Conservation (phyloP, 176 grass and related monocot genomes). For the Cenchrus fungigraminus region DNA sequence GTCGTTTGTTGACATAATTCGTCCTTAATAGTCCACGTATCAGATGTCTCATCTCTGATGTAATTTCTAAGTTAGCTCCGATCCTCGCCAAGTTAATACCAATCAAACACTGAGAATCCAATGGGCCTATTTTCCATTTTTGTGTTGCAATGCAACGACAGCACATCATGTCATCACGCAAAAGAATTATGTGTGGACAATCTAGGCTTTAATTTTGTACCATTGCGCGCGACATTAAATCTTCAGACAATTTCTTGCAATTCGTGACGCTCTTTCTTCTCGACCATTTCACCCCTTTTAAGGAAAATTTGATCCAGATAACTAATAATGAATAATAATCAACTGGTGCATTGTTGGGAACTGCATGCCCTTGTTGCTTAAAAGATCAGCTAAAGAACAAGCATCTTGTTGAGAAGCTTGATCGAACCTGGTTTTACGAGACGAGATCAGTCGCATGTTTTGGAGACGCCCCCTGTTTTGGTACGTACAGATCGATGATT, state of each 20-base stretch:
- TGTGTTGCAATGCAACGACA: neutral
- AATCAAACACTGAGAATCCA: neutral
- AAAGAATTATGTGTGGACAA: neutral
- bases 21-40: neutral
- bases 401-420: neutral
- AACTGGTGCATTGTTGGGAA: neutral
- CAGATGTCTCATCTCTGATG: neutral
- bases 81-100: neutral
- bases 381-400: neutral
- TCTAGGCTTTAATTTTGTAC: neutral
- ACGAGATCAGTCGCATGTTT: conserved; percentile 22
- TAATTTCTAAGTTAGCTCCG: neutral
- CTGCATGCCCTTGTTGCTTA: neutral
- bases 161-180: neutral
- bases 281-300: neutral
- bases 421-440: neutral
- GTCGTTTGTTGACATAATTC: neutral
- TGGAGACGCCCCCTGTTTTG: conserved; percentile 29
- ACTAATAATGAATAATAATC: neutral
- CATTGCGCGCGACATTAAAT: neutral
- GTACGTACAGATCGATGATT: neutral
- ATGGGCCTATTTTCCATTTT: neutral
- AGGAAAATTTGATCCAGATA: neutral
- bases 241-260: neutral
- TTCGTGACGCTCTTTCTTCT: neutral